Base-by-base conservation (phyloP, 345 rosid species). In the Lepidium sativum region DNA sequence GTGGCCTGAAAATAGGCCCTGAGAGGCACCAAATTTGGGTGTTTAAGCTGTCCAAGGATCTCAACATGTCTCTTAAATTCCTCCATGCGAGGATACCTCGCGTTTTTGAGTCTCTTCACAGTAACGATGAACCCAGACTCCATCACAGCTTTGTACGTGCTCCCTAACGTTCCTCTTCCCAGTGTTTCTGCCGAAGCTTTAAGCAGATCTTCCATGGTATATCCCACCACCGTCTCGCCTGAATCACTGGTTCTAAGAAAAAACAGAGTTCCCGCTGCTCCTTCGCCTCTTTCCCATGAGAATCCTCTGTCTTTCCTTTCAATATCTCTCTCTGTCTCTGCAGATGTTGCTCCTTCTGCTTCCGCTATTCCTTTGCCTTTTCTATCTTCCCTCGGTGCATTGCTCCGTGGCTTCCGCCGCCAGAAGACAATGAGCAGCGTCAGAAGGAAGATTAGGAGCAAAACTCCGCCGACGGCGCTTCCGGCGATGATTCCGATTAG, bases 101-200 rank as follows among this genome's bases (percentile, higher is more conserved):
- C 79, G 53, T 94, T 89, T 75, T 85, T 90, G 25, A 92, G 69
- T 66, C 99, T 81, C 76, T 94, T 94, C 21, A 94, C 99, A 43
- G 99, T 94, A 65, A 94, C 97, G 42, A 90, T 94, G 80, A 81
- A 94, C 0, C 99, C 97, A 9, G 92, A 87, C 61, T 90, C 99
- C 90, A 94, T 77, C 61, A 94, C 92, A 0, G 96, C 99, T 74
- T 94, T 90, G 64, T 94, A 94, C 4, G 97, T 94, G 68, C 97
- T 90, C 40, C 99, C 99, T 32, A 94, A 17, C 0, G 81, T 83
- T 35, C 99, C 99, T 42, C 97, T 81, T 33, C 99, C 99, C 56
- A 94, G 27, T 0, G 97, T 88, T 81, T 90, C 97, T 0, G 99
- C 99, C 0, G 99, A 88, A 9, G 96, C 99, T 74, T 94, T 90